Evolutionary conservation across 192 early-diverging fungal species (phyloP).

Genomic region (Coemansia sp.): DNA sequence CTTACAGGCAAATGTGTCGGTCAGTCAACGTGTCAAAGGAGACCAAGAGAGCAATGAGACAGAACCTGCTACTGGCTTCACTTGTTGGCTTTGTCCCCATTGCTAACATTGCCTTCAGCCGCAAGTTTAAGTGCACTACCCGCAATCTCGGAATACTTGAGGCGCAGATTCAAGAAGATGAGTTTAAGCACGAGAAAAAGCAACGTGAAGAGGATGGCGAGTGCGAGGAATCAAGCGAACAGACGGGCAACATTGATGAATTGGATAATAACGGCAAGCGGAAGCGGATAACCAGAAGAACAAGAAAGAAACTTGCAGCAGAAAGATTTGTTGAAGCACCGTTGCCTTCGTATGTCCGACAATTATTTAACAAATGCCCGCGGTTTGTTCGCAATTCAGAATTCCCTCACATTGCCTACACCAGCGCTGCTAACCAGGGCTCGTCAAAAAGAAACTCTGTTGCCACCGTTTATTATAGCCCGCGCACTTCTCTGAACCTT

Average conservation of each 20-base stretch:
- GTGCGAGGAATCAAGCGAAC: background rate
- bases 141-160: conserved; percentile 43
- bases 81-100: conserved; percentile 37
- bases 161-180: conserved; percentile 24
- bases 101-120: conserved; percentile 35
- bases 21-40: conserved; percentile 11
- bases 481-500: conserved; percentile 24
- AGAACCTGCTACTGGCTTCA: conserved; percentile 30
- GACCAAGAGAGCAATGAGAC: conserved; percentile 14
- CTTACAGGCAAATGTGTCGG: conserved; percentile 16
- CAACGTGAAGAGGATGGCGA: background rate
- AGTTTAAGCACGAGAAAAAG: background rate
- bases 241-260: background rate
- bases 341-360: conserved; percentile 21
- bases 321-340: background rate
- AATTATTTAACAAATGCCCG: conserved; percentile 31
- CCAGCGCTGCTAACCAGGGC: background rate
- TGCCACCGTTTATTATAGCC: conserved; percentile 27
- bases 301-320: background rate
- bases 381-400: conserved; percentile 19
- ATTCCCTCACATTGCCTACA: background rate
- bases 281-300: background rate
- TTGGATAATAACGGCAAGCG: background rate
- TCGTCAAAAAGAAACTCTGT: conserved; percentile 5
- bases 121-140: conserved; percentile 45